Evolutionary conservation across 768 basidiomycete species (phyloP).

Genomic region (Suillus paluster): DNA sequence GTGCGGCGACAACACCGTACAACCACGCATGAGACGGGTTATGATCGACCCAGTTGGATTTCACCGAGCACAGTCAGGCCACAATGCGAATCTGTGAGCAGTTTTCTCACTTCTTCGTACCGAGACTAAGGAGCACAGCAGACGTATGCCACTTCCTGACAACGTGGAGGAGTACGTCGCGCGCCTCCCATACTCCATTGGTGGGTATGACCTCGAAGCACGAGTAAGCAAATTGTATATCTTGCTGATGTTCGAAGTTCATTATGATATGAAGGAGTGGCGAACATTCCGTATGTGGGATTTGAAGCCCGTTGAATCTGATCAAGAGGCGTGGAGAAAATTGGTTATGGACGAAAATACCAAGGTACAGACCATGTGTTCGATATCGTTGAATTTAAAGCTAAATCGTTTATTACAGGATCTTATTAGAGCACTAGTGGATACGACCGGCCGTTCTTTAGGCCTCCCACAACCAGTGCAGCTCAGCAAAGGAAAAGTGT

Average conservation of each 20-base stretch:
- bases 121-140: not conserved
- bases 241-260: not conserved
- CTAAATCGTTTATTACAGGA: not conserved
- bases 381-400: not conserved
- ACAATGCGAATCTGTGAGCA: not conserved
- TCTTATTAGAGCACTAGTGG: not conserved
- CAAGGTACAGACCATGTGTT: not conserved
- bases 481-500: not conserved
- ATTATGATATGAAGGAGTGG: not conserved
- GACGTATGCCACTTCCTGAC: not conserved
- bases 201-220: not conserved
- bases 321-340: not conserved
- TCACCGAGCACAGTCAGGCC: not conserved
- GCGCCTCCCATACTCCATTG: not conserved
- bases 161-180: not conserved
- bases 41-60: not conserved
- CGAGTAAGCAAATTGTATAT: not conserved
- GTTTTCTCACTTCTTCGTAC: not conserved
- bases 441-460: not conserved
- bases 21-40: not conserved
- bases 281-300: not conserved
- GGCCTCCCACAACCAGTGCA: not conserved
- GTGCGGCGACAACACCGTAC: not conserved
- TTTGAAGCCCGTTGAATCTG: not conserved
- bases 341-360: not conserved